A percentile compares a stretch with the other conserved stretches of the same genome.
These are phyloP conservation scores for Pseudogymnoascus sp. DNA, from an alignment of 2,329 filamentous ascomycete species.

Conservation along the genomic window DNA sequence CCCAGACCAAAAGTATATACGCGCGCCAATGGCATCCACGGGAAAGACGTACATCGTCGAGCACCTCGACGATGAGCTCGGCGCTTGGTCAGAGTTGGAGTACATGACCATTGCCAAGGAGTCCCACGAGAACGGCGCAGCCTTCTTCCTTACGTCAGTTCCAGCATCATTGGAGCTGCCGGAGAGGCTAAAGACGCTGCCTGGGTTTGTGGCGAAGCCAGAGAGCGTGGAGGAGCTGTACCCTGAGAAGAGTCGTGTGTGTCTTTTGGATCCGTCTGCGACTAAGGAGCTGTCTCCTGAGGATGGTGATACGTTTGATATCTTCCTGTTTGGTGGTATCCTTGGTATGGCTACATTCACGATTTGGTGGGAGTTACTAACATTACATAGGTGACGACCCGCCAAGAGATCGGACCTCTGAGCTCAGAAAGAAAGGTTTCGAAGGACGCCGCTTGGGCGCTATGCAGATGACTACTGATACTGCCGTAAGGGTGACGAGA, in stretches of 20 bases:
- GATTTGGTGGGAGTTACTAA: not conserved
- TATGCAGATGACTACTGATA: slow-evolving; percentile 97
- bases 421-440: slow-evolving; percentile 89
- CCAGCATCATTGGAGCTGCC: slow-evolving; percentile 60
- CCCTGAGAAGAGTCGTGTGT: slow-evolving; percentile 65
- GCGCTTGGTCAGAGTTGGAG: slow-evolving; percentile 88
- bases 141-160: slow-evolving; percentile 76
- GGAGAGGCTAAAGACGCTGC: slow-evolving; percentile 41
- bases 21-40: slow-evolving; percentile 30
- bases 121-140: slow-evolving; percentile 54
- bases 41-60: slow-evolving; percentile 84
- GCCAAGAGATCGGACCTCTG: slow-evolving; percentile 89
- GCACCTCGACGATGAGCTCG: slow-evolving; percentile 90
- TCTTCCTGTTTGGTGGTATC: slow-evolving; percentile 93
- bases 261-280: slow-evolving; percentile 81
- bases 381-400: slow-evolving; percentile 70
- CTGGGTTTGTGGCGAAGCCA: slow-evolving; percentile 62
- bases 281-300: slow-evolving; percentile 71
- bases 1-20: not conserved
- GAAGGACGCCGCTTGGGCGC: slow-evolving; percentile 78
- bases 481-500: slow-evolving; percentile 85
- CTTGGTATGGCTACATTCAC: slow-evolving; percentile 53
- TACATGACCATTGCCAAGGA: slow-evolving; percentile 82
- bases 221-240: slow-evolving; percentile 79
- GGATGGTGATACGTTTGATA: slow-evolving; percentile 75